Base-by-base conservation (phyloP, 306 rosid species). In the Rosa lucieae region DNA sequence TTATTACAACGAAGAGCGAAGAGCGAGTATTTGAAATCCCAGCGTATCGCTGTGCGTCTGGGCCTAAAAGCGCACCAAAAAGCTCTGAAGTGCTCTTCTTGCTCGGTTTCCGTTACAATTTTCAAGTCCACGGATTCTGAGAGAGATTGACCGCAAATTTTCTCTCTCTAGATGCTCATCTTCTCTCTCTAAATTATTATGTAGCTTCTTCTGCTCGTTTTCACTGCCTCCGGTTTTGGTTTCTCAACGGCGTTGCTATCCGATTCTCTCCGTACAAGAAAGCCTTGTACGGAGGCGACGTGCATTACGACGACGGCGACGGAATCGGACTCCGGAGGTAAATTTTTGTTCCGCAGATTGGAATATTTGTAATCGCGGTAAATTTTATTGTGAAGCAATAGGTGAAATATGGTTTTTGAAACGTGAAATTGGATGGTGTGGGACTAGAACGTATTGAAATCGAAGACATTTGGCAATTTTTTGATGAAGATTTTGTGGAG, bases 21-120 rank as follows among this genome's bases (percentile, higher is more conserved):
- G 67, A 73, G 81, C 85, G 78, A 77, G 78, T 71, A 81, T 51
- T 29, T 63, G 68, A n/a, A 62, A 71, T 42, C 40, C n/a, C 26
- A 44, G n/a, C 73, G 81, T 77, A 81, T 75, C 78, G 44, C 53
- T 20, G 20, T 61, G 69, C 78, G 70, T 75, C n/a, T 59, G 70
- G 70, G 70, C 67, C 29, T 39, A 2, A 40, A 58, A 56, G 10
- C 77, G 67, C 53, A 42, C 52, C 69, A 2, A 14, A 14, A 29
- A 43, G 37, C 37, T 17, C 12, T 43, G 67, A 62, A 14, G 65
- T 40, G 78, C 70, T 74, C 42, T 44, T 44, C 47, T 44, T 44
- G 70, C 59, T 72, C 26, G 51, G 51, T 42, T 70, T 47, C 58
- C 46, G 58, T 47, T 49, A 5, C 73, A 6, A 14, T 63, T 32